phyloP scores from a whole-genome alignment of 129 eudicot species.

The Mikania micrantha region DNA sequence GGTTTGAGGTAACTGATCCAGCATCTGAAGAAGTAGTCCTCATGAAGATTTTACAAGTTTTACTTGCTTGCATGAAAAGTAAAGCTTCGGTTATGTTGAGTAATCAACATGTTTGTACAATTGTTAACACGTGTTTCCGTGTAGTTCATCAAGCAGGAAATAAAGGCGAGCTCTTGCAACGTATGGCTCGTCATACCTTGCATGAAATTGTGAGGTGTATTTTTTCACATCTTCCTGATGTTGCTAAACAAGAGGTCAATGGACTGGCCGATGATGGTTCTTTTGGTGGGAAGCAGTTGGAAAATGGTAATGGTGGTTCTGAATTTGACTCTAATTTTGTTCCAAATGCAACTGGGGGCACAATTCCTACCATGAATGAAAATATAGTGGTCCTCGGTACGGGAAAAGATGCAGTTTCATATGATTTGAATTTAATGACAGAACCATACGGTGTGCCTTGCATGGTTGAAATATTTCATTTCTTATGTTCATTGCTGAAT shows the following conservation, averaged over 20 bases:
- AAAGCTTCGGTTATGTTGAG: constrained; percentile 77
- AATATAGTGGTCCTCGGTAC: constrained; percentile 38
- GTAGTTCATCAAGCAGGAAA: constrained; percentile 87
- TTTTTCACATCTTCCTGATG: constrained; percentile 68
- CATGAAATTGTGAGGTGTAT: constrained; percentile 84
- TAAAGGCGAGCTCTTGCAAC: constrained; percentile 75
- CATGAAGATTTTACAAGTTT: constrained; percentile 87
- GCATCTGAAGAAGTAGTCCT: constrained; percentile 91
- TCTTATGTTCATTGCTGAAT: constrained; percentile 68
- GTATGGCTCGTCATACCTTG: constrained; percentile 88
- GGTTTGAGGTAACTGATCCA: constrained; percentile 94
- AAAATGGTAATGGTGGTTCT: constrained; percentile 52
- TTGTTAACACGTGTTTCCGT: constrained; percentile 87
- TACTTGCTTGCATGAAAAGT: constrained; percentile 87
- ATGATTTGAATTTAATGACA: constrained; percentile 61
- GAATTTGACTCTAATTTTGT: constrained; percentile 47
- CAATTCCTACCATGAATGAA: constrained; percentile 43
- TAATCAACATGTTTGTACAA: constrained; percentile 94
- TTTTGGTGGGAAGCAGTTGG: constrained; percentile 41
- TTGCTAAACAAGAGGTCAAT: constrained; percentile 44
- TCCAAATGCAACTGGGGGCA: constrained; percentile 30
- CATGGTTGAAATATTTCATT: constrained; percentile 90
- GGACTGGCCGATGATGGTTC: constrained; percentile 33
- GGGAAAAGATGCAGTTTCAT: constrained; percentile 61
- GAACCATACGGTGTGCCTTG: constrained; percentile 91